A percentile compares a stretch with the other conserved stretches of the same genome.
These are phyloP conservation scores for Chenopodium formosanum DNA, from an alignment of 148 eudicot genomes.

Conservation along the genomic window DNA sequence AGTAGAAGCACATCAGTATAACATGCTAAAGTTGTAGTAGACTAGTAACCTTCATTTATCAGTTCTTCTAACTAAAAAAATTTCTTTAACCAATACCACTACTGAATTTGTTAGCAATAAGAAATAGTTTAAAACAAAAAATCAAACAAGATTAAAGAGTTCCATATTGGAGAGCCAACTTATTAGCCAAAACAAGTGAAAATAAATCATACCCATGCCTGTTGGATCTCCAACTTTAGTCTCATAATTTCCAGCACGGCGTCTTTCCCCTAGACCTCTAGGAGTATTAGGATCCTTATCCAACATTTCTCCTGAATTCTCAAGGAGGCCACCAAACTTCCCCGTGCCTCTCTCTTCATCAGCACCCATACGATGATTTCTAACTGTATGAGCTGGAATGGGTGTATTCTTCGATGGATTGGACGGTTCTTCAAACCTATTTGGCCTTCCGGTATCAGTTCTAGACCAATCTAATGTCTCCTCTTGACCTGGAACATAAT, in stretches of 20 bases:
- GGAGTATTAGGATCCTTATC: slow-evolving; percentile 45
- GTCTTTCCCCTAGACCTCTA: slow-evolving; percentile 3
- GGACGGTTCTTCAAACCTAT: slow-evolving; percentile 27
- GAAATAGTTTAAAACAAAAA: not conserved
- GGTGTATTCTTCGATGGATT: slow-evolving; percentile 8
- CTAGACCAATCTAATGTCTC: slow-evolving; percentile 20
- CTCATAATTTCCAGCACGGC: slow-evolving; percentile 40
- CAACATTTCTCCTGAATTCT: slow-evolving; percentile 13
- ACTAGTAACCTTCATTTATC: not conserved
- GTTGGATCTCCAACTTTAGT: slow-evolving; percentile 56
- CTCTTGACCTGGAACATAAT: slow-evolving; percentile 20
- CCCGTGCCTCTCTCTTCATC: slow-evolving; percentile 9
- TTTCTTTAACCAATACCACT: no score
- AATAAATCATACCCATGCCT: slow-evolving; percentile 36
- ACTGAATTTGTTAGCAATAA: not conserved
- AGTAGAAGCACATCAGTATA: not conserved
- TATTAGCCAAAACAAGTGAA: not conserved
- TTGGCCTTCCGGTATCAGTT: slow-evolving; percentile 15
- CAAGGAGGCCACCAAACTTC: slow-evolving; percentile 17
- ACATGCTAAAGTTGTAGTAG: not conserved
- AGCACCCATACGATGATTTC: not conserved
- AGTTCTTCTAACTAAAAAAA: not conserved
- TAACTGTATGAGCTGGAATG: not conserved
- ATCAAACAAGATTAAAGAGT: not conserved
- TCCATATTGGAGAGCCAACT: no score